phyloP scores from a whole-genome alignment of 1,284 basidiomycete genomes.

The Boletus subluridellus region DNA sequence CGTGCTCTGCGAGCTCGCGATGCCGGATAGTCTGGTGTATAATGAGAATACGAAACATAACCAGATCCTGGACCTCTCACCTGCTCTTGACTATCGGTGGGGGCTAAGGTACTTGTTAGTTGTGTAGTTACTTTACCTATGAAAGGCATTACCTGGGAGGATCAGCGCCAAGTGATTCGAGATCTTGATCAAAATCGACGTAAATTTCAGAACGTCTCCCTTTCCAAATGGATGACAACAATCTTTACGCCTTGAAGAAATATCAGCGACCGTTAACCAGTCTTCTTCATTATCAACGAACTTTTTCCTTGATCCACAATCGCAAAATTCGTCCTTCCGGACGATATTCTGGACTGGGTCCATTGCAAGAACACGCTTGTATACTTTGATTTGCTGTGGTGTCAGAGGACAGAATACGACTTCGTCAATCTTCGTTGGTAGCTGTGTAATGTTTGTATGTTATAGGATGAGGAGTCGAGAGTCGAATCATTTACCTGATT shows the following conservation, averaged over 20 bases:
- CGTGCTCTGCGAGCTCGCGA: conserved; percentile 53
- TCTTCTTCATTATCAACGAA: conserved; percentile 30
- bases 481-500: conserved; percentile 46
- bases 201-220: conserved; percentile 68
- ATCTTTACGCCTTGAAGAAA: conserved; percentile 48
- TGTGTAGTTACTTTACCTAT: neutral
- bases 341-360: conserved; percentile 64
- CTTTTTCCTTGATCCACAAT: conserved; percentile 61
- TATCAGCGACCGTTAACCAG: neutral
- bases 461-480: neutral
- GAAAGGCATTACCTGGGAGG: conserved; percentile 54
- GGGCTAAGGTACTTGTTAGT: conserved; percentile 40
- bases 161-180: conserved; percentile 84
- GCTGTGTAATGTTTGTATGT: conserved; percentile 37
- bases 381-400: conserved; percentile 60
- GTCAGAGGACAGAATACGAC: conserved; percentile 89
- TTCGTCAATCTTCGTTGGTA: conserved; percentile 79
- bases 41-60: conserved; percentile 5
- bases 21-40: conserved; percentile 50
- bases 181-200: conserved; percentile 76
- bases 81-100: conserved; percentile 62
- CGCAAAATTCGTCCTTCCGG: conserved; percentile 64
- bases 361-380: conserved; percentile 64
- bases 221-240: conserved; percentile 63
- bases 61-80: conserved; percentile 32